Conservation (phyloP, 225 moss, liverwort and hornwort genomes). For the Anthoceros angustus region DNA sequence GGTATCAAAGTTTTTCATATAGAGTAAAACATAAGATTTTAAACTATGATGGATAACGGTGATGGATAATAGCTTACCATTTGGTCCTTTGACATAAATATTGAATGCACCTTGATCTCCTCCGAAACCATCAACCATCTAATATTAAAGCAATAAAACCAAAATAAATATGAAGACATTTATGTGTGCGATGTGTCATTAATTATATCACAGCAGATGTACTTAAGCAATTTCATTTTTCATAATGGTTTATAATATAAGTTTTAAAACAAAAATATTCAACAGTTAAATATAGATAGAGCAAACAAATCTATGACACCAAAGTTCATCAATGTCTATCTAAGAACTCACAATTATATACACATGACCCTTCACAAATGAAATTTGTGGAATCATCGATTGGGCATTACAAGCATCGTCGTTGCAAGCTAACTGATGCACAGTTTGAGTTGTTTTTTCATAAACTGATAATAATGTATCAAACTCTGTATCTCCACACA, state of each 20-base stretch:
- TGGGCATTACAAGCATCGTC: slow-evolving; percentile 43
- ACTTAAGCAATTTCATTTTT: slow-evolving; percentile 1
- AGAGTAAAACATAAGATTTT: too few species aligned
- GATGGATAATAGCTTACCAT: background rate
- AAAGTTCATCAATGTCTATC: background rate
- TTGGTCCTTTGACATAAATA: background rate
- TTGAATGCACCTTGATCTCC: background rate
- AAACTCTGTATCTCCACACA: slow-evolving; percentile 57
- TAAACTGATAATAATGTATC: slow-evolving; percentile 56
- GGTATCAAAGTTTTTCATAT: too few species aligned
- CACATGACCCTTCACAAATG: slow-evolving; percentile 28
- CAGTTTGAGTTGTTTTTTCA: slow-evolving; percentile 28
- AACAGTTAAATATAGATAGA: background rate
- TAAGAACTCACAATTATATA: slow-evolving; percentile 47
- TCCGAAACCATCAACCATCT: background rate
- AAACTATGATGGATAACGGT: too few species aligned
- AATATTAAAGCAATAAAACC: background rate
- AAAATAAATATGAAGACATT: too few species aligned
- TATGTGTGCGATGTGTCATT: background rate
- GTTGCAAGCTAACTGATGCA: slow-evolving; percentile 30
- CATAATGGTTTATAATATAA: too few species aligned
- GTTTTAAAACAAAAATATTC: too few species aligned
- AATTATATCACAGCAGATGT: background rate
- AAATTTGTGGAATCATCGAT: slow-evolving; percentile 25
- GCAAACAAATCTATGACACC: background rate